Evolutionary conservation across 495 filamentous ascomycete species (phyloP), one percentile per base, ranked within the genome.

Genomic region (Aspergillus wentii): DNA sequence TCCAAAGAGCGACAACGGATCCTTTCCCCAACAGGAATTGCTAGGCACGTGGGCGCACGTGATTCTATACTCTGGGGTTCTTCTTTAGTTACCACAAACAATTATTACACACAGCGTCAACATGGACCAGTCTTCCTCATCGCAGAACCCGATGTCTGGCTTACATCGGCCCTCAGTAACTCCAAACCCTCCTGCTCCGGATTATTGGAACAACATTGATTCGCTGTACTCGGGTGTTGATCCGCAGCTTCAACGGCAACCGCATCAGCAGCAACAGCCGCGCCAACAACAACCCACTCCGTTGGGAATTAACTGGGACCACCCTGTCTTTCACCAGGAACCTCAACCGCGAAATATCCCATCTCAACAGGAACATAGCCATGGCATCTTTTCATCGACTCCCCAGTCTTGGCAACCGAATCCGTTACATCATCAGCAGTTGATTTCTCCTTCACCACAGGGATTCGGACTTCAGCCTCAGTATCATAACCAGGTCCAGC

Each of bases 101-200:
- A 26, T 41, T 13, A 13, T 21, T 20, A 23, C 26, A 34, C 18
- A 39, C 13, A 44, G 39, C 26, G 28, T 30, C 40, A 59, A 37
- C 33, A 71, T 71, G 67, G 67, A 71, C 47, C 67, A 62, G 50
- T 56, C 61, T 17, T 49, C 60, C 21, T n/a, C n/a, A n/a, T 43
- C 56, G 29, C 59, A 61, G 34, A 58, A 56, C 41, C 36, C 56
- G 16, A 51, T 67, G 56, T 51, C 48, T 36, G 57, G 57, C 14
- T 33, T 65, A 41, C 51, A 53, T 21, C 52, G 54, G 48, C 44
- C 48, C n/a, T 36, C 54, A 31, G 51, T 57, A 31, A 43, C 52
- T 13, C 48, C 58, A 22, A 43, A 37, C 11, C 41, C 52, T 16
- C 38, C 62, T 9, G 47, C 56, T 16, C 36, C 57, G 1, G 67